Conservation (phyloP, 371 early-diverging fungal species). For the Nematocida minor region DNA sequence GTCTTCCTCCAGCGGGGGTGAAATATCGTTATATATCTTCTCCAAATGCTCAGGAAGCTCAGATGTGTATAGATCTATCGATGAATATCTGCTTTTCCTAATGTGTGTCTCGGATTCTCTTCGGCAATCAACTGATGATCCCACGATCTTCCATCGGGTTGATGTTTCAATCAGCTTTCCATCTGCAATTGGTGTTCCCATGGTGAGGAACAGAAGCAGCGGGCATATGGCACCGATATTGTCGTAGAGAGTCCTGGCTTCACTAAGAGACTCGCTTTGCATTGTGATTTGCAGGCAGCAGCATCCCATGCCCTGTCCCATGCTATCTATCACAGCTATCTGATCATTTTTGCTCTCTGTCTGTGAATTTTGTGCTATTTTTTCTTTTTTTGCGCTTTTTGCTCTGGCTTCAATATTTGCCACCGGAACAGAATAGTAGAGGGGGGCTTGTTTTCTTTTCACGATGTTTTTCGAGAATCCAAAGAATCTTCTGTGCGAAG, state of each 20-base stretch:
- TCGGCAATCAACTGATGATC: constrained; percentile 85
- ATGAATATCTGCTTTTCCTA: constrained; percentile 88
- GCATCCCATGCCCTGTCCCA: constrained; percentile 99
- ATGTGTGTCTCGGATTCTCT: constrained; percentile 78
- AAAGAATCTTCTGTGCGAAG: constrained; percentile 53
- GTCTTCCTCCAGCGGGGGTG: constrained; percentile 73
- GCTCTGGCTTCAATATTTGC: constrained; percentile 21
- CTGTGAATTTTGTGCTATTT: background rate
- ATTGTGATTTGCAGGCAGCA: constrained; percentile 94
- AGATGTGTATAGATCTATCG: constrained; percentile 82
- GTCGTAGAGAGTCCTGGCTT: constrained; percentile 85
- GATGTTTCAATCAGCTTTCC: constrained; percentile 89
- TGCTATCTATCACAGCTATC: constrained; percentile 93
- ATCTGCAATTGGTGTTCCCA: constrained; percentile 82
- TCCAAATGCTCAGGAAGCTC: constrained; percentile 39
- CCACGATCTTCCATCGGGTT: constrained; percentile 91
- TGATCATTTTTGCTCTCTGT: constrained; percentile 66
- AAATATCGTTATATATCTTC: constrained; percentile 80
- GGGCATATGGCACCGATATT: constrained; percentile 83
- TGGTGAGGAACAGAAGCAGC: constrained; percentile 85
- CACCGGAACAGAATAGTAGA: constrained; percentile 27
- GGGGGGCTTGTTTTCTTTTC: constrained; percentile 49
- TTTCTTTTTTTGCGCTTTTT: background rate
- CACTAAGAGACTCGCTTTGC: constrained; percentile 85
- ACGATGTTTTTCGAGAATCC: constrained; percentile 57